Conservation (phyloP, 208 protist species). For the Histomonas meleagridis region DNA sequence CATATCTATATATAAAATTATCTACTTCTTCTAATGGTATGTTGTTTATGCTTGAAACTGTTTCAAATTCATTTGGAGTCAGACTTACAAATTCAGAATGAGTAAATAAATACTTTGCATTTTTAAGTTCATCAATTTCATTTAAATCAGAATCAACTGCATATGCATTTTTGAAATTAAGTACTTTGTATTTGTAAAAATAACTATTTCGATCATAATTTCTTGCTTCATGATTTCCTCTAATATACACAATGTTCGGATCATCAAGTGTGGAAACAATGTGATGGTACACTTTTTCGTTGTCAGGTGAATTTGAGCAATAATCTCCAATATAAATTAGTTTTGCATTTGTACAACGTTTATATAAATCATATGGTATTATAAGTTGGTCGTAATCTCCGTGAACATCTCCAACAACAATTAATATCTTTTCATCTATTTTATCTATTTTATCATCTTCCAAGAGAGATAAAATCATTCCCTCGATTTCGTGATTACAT, state of each 20-base stretch:
- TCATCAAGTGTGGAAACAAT: neutral
- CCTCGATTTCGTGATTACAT: too few species aligned
- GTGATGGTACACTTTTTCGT: neutral
- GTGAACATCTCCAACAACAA: constrained; percentile 10
- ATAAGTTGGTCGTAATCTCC: neutral
- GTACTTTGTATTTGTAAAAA: neutral
- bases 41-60: neutral
- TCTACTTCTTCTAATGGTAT: neutral
- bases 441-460: too few species aligned
- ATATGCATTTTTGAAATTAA: neutral
- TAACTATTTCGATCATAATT: neutral
- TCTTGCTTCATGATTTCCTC: neutral
- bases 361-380: neutral
- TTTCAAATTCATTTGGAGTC: neutral
- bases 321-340: neutral
- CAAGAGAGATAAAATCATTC: too few species aligned
- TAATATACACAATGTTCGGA: neutral
- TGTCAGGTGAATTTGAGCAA: neutral
- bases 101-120: neutral
- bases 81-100: neutral
- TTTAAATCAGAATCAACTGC: neutral
- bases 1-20: neutral
- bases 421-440: neutral
- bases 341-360: neutral
- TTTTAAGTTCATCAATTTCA: neutral